A percentile compares a stretch with the other conserved stretches of the same genome.
These are phyloP conservation scores for Kwoniella sp. DNA, from an alignment of 768 basidiomycete genomes.

Conservation along the genomic window DNA sequence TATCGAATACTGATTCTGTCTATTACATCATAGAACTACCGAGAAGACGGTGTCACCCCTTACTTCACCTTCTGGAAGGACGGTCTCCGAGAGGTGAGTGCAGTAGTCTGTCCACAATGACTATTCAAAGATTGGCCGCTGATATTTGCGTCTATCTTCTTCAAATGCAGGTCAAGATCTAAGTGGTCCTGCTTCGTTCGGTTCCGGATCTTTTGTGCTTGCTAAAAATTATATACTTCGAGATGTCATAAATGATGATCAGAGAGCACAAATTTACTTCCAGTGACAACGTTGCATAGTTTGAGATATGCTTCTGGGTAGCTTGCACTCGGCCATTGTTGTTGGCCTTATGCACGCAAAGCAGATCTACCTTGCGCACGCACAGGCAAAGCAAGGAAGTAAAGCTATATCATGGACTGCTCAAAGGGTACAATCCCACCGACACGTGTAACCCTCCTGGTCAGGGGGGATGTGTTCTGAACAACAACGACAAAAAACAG, in stretches of 20 bases:
- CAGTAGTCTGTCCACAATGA: no score
- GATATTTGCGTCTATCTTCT: not conserved
- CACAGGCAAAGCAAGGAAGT: no score
- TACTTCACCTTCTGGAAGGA: conserved; percentile 97
- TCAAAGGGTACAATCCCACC: no score
- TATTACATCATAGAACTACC: conserved; percentile 66
- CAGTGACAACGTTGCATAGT: no score
- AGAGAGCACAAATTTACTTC: not conserved
- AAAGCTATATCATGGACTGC: no score
- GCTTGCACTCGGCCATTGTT: no score
- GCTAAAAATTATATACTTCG: not conserved
- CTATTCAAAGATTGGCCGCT: not conserved
- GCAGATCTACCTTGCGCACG: no score
- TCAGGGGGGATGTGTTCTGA: no score
- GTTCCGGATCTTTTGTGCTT: not conserved
- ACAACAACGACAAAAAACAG: no score
- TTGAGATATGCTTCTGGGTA: no score
- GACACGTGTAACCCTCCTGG: no score
- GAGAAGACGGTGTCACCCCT: conserved; percentile 65
- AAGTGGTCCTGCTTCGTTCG: conserved; percentile 8
- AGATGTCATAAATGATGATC: conserved; percentile 3
- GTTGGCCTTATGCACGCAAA: no score
- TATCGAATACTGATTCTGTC: conserved; percentile 1
- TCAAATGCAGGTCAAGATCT: conserved; percentile 36
- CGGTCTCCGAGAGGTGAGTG: conserved; percentile 70